These are phyloP conservation scores for Melaleuca alternifolia DNA, from an alignment of 345 rosid genomes.

Conservation along the genomic window DNA sequence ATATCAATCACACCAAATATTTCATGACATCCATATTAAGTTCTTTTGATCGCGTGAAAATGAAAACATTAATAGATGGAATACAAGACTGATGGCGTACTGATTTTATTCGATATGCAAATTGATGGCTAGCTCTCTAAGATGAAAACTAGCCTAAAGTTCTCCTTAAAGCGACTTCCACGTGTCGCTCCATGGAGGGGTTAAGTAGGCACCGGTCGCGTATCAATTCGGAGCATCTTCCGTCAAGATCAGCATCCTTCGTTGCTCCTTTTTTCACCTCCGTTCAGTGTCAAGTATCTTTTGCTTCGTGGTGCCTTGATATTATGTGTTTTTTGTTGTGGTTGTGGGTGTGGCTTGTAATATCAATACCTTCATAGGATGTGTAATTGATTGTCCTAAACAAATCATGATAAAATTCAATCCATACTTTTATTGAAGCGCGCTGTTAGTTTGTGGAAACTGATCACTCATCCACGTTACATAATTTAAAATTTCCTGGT, in stretches of 20 bases:
- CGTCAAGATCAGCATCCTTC: not conserved
- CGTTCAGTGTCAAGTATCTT: too few species aligned
- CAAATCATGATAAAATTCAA: too few species aligned
- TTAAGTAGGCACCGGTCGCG: not conserved
- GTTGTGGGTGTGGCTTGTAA: too few species aligned
- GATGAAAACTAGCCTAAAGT: not conserved
- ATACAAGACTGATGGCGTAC: not conserved
- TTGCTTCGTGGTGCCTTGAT: too few species aligned
- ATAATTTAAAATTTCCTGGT: not conserved
- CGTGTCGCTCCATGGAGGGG: not conserved
- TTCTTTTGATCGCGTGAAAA: not conserved
- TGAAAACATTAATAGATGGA: not conserved
- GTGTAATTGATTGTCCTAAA: too few species aligned
- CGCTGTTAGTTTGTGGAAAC: not conserved
- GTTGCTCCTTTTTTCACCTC: too few species aligned
- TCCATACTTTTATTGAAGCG: not conserved
- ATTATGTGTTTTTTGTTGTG: too few species aligned
- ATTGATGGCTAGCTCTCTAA: too few species aligned
- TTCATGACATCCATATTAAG: too few species aligned
- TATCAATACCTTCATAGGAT: too few species aligned
- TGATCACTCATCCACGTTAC: not conserved
- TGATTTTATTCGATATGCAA: too few species aligned
- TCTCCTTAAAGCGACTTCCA: not conserved
- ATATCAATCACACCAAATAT: too few species aligned
- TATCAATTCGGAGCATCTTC: not conserved